Conservation (phyloP, 148 eudicot genomes). For the Rhododendron kiyosumense region DNA sequence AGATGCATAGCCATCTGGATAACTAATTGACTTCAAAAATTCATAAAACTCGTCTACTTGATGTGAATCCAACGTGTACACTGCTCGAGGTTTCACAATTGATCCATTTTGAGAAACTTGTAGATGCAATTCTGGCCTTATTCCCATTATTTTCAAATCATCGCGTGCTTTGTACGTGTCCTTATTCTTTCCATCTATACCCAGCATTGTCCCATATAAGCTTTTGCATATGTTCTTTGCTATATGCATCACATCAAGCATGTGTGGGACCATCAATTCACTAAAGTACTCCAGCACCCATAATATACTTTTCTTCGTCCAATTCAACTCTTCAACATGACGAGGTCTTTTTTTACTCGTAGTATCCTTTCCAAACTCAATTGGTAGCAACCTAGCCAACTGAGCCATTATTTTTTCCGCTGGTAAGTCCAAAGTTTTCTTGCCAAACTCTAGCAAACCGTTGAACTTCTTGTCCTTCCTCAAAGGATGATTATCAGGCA, state of each 20-base stretch:
- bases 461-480: neutral
- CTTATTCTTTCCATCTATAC: neutral
- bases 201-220: neutral
- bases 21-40: neutral
- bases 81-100: neutral
- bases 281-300: neutral
- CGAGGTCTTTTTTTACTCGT: no score
- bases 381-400: neutral
- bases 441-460: neutral
- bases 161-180: neutral
- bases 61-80: neutral
- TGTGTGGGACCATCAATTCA: neutral
- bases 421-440: neutral
- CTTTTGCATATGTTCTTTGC: neutral
- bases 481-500: neutral
- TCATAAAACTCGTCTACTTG: neutral
- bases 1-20: slow-evolving; percentile 1
- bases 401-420: neutral
- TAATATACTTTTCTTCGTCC: neutral
- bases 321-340: neutral
- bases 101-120: neutral
- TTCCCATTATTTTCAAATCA: neutral
- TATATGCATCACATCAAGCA: slow-evolving; percentile 7
- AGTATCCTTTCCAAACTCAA: neutral
- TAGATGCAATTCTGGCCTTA: neutral